Conservation (phyloP, 2,329 filamentous ascomycete species). For the Aspergillus quadricinctus region DNA sequence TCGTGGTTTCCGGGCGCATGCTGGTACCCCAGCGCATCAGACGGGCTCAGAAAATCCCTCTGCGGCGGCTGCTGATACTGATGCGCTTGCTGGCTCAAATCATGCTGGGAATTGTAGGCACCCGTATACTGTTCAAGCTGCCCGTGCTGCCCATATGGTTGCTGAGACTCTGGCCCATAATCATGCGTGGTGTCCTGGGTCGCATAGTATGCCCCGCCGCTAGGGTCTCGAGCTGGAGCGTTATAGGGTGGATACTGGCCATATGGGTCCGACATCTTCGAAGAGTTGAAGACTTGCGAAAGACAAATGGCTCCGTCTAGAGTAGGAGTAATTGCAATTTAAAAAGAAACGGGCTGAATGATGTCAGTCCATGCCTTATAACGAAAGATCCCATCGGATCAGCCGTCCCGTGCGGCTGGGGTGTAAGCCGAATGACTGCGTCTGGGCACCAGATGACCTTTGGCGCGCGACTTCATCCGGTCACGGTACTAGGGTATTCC, state of each 20-base stretch:
- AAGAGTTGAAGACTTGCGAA: not conserved
- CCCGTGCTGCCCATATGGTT: not conserved
- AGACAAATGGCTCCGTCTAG: not conserved
- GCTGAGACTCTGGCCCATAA: constrained; percentile 24
- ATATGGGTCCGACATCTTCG: constrained; percentile 51
- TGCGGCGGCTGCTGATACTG: not conserved
- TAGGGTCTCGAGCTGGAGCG: constrained; percentile 18
- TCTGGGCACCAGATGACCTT: constrained; percentile 20
- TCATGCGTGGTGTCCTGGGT: constrained; percentile 21
- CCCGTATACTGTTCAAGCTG: not conserved
- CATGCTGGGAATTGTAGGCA: constrained; percentile 7
- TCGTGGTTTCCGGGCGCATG: constrained; percentile 8
- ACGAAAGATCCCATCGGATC: not conserved
- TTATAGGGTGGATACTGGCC: constrained; percentile 34
- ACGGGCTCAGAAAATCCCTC: constrained; percentile 3
- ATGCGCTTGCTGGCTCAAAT: constrained; percentile 5
- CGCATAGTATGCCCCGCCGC: constrained; percentile 17
- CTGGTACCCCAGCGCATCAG: not conserved
- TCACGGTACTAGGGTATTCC: constrained; percentile 5
- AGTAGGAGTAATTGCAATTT: not conserved
- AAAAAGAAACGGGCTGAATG: not conserved
- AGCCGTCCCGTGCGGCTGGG: constrained; percentile 5
- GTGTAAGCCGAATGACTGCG: constrained; percentile 12
- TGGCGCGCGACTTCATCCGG: constrained; percentile 21
- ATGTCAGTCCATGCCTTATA: not conserved